phyloP scores from a whole-genome alignment of 1,139 yeast species.

The Insectozyma bohioensis region DNA sequence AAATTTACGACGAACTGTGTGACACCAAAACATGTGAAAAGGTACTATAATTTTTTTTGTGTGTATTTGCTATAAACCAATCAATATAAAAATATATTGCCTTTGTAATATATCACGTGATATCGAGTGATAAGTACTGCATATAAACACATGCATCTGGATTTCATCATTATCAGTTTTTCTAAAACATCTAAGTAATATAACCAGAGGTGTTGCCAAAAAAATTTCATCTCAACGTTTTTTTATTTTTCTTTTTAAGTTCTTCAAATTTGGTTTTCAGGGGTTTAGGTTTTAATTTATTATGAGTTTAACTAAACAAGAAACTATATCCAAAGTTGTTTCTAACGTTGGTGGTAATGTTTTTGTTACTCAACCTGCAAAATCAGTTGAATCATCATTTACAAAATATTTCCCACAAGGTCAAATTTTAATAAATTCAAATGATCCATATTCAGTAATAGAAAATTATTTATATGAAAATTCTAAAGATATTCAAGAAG shows the following conservation, averaged over 20 bases:
- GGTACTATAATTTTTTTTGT: background rate
- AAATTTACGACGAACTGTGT: background rate
- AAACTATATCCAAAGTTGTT: conserved; percentile 21
- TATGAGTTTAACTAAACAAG: conserved; percentile 17
- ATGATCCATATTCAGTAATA: conserved; percentile 55
- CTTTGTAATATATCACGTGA: conserved; percentile 7
- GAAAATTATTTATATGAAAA: conserved; percentile 25
- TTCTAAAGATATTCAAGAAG: conserved; percentile 2
- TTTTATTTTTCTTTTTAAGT: no score
- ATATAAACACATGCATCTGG: no score
- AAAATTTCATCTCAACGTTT: no score
- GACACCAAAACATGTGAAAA: conserved; percentile 2
- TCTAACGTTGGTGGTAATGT: conserved; percentile 28
- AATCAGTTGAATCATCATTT: conserved; percentile 41
- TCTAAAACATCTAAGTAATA: no score
- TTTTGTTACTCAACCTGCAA: conserved; percentile 47
- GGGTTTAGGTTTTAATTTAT: background rate
- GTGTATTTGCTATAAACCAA: conserved; percentile 2
- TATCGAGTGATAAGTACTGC: conserved; percentile 1
- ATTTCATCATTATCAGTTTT: no score
- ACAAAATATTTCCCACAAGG: conserved; percentile 22
- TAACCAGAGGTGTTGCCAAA: no score
- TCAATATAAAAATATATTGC: background rate
- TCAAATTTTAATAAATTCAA: conserved; percentile 40
- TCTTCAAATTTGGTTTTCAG: no score